Percentiles rank a stretch among this genome's conserved stretches.
These are phyloP conservation scores for Wilhelminamyces savonicus DNA, from an alignment of 805 yeast genomes.

Conservation along the genomic window DNA sequence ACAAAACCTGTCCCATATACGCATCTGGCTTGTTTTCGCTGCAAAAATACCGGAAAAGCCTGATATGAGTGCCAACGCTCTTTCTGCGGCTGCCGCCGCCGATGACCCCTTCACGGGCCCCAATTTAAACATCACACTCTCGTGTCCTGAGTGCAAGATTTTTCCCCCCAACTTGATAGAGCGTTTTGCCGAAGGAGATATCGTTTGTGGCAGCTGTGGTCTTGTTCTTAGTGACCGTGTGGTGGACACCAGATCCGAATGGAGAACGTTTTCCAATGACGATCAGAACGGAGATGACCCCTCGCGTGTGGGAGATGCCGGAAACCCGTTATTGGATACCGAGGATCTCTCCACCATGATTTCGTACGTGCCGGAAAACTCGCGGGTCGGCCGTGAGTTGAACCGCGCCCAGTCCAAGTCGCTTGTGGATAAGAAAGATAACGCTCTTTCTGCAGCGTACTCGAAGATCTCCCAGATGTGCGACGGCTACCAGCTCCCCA, in stretches of 20 bases:
- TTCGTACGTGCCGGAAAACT: slow-evolving; percentile 79
- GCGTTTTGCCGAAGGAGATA: slow-evolving; percentile 94
- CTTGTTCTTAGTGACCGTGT: slow-evolving; percentile 85
- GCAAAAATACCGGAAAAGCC: too few species aligned
- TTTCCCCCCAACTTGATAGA: slow-evolving; percentile 94
- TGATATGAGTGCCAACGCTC: too few species aligned
- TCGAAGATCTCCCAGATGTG: slow-evolving; percentile 92
- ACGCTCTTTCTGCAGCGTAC: slow-evolving; percentile 82
- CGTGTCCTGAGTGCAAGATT: slow-evolving; percentile 94
- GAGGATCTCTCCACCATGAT: slow-evolving; percentile 91
- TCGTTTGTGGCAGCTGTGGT: slow-evolving; percentile 97
- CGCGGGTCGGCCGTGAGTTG: slow-evolving; percentile 82
- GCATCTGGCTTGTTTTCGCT: too few species aligned
- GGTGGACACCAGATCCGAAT: slow-evolving; percentile 93
- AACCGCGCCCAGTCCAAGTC: slow-evolving; percentile 85
- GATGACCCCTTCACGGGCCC: slow-evolving; percentile 51
- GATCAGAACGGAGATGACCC: slow-evolving; percentile 99
- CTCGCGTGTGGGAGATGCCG: slow-evolving; percentile 98
- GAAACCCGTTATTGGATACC: slow-evolving; percentile 85
- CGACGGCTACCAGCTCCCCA: slow-evolving; percentile 92
- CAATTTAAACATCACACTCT: slow-evolving; percentile 78
- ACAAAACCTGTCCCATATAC: too few species aligned
- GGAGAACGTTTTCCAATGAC: slow-evolving; percentile 98
- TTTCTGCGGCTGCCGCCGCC: slow-evolving; percentile 5
- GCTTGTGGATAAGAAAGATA: slow-evolving; percentile 80